Conservation (phyloP, 768 basidiomycete species). For the Kwoniella europaea region DNA sequence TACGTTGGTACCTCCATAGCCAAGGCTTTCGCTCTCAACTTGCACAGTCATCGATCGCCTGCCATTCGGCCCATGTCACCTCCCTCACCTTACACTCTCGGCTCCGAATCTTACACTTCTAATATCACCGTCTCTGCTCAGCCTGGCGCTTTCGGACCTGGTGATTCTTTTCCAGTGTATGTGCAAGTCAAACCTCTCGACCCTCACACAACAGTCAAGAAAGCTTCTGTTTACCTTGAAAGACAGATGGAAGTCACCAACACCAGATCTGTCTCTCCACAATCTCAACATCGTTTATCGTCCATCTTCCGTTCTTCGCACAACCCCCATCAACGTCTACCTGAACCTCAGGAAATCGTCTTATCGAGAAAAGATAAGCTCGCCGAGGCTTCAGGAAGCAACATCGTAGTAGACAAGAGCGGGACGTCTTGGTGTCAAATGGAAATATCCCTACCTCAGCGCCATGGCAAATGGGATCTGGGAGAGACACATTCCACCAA, state of each 20-base stretch:
- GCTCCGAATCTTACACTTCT: conserved; percentile 26
- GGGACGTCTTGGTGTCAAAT: conserved; percentile 34
- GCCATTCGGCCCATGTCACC: conserved; percentile 43
- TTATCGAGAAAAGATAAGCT: conserved; percentile 24
- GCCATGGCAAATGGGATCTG: conserved; percentile 45
- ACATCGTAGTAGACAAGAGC: conserved; percentile 21
- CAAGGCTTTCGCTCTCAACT: conserved; percentile 39
- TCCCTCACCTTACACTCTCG: conserved; percentile 32
- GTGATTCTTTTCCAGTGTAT: conserved; percentile 35
- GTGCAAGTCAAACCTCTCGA: conserved; percentile 43
- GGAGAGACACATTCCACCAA: conserved; percentile 44
- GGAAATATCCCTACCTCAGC: conserved; percentile 29
- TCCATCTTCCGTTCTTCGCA: conserved; percentile 30
- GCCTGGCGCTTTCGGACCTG: conserved; percentile 45
- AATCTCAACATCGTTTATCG: conserved; percentile 12
- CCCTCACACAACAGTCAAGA: conserved; percentile 28
- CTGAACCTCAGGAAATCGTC: conserved; percentile 14
- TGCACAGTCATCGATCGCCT: conserved; percentile 36
- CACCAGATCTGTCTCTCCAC: conserved; percentile 13
- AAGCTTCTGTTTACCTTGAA: conserved; percentile 39
- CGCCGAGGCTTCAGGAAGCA: conserved; percentile 25
- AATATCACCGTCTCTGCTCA: conserved; percentile 36
- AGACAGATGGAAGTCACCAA: conserved; percentile 30
- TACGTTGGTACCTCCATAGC: conserved; percentile 43
- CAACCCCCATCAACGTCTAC: conserved; percentile 27